Evolutionary conservation across 2,329 filamentous ascomycete species (phyloP), one percentile per base, ranked within the genome.

Genomic region (Paecilomyces fulvus): DNA sequence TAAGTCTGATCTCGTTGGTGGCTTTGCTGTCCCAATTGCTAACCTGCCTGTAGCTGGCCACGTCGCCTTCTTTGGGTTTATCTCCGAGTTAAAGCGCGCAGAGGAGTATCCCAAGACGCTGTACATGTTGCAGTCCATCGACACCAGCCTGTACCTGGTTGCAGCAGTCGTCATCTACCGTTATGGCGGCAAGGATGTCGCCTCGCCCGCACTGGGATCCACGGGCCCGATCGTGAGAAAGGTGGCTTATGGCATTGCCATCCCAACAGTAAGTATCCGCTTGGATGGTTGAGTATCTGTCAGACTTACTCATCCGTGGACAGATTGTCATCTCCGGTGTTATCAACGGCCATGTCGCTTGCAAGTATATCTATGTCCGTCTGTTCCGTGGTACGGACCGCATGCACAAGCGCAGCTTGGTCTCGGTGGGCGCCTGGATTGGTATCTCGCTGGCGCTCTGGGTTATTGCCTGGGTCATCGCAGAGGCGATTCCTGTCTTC

Each of bases 401-500:
- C 62, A 74, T 82, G 69, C 73, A 76, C 55, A 76, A 78, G 61
- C 75, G 76, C 50, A 83, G 78, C 51, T 73, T 72, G 58, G 57
- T 78, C 1, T 80, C 82, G 4, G 79, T 79, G 60, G 66, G 77
- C 4, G 77, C 77, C 11, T 90, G 87, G 87, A 61, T 83, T 11
- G 77, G 61, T 6, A 81, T 89, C 50, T 79, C 81, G 0, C 65
- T 78, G 0, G 67, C 62, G 11, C 68, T 83, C 14, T 89, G 85
- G 83, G 61, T 82, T 5, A 55, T 87, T 3, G 83, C 84, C 1
- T 87, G 84, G 78, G 70, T 89, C 57, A 84, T 90, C 57, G 85
- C 87, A 4, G 81, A 86, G 65, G 82, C 83, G 0, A 85, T 90
- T 7, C 87, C 87, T 0, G 81, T 84, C 52, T 90, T 90, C 73